Percentiles rank a stretch among this genome's conserved stretches.
These are phyloP conservation scores for Pythium volutum DNA, from an alignment of 352 stramenopile genomes.

Conservation along the genomic window DNA sequence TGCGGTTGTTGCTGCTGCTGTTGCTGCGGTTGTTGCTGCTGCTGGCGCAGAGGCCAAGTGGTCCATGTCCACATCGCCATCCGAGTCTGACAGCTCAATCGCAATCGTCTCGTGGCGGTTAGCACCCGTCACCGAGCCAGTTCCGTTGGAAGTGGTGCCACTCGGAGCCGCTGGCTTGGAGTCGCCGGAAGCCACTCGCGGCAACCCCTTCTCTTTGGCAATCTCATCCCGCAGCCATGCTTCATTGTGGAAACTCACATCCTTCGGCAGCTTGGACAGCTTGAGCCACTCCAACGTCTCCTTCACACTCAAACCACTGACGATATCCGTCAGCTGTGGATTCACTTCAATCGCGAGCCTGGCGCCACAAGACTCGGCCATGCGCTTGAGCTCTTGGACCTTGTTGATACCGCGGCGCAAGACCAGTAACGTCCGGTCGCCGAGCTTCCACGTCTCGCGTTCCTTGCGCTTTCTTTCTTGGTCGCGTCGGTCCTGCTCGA, in stretches of 20 bases:
- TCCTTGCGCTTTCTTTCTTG: conserved; percentile 34
- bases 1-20: too few species aligned
- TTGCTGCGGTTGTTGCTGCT: too few species aligned
- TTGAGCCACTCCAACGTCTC: conserved; percentile 75
- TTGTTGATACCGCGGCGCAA: conserved; percentile 66
- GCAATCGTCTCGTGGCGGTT: conserved; percentile 11
- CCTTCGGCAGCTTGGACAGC: conserved; percentile 54
- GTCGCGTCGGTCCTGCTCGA: conserved; percentile 18
- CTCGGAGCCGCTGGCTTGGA: neutral
- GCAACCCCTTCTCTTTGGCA: conserved; percentile 42
- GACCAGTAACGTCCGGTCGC: conserved; percentile 62
- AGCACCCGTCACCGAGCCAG: neutral
- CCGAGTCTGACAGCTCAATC: conserved; percentile 18
- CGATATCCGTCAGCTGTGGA: conserved; percentile 71
- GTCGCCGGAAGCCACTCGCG: neutral
- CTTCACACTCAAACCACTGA: conserved; percentile 54
- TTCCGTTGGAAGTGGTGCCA: neutral
- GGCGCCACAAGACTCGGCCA: conserved; percentile 54
- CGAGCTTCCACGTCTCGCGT: conserved; percentile 44
- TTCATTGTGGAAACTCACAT: conserved; percentile 71
- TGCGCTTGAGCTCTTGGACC: conserved; percentile 64
- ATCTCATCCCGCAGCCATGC: conserved; percentile 72
- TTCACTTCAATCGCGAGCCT: conserved; percentile 78
- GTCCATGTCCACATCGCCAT: conserved; percentile 4
- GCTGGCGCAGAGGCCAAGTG: too few species aligned